Evolutionary conservation across 208 protist genomes (phyloP).

Genomic region (Leishmania lainsoni): DNA sequence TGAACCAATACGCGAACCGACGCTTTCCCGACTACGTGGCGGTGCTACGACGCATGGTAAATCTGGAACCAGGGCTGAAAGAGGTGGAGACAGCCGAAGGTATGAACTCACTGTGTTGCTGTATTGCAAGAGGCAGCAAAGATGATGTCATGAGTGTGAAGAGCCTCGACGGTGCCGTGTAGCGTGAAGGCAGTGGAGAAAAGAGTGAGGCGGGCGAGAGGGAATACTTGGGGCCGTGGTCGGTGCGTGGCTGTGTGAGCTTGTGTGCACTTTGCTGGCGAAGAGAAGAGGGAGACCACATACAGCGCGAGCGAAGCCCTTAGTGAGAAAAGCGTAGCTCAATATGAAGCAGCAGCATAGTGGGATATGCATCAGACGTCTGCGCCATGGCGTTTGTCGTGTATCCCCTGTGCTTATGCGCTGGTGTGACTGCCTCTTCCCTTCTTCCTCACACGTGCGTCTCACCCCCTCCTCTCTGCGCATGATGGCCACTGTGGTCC

Average conservation of each 20-base stretch:
- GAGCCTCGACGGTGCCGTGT: constrained; percentile 14
- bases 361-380: background rate
- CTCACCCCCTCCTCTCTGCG: background rate
- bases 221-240: background rate
- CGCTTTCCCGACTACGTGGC: constrained; percentile 52
- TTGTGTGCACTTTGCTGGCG: background rate
- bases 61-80: constrained; percentile 44
- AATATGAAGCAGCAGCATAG: background rate
- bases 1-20: constrained; percentile 65
- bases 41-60: constrained; percentile 35
- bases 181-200: background rate
- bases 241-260: background rate
- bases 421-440: background rate
- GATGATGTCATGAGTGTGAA: background rate
- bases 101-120: constrained; percentile 42
- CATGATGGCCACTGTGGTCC: background rate
- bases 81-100: constrained; percentile 62
- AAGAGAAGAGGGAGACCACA: background rate
- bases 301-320: background rate
- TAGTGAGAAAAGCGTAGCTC: background rate
- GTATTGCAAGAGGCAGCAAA: constrained; percentile 14
- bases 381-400: background rate
- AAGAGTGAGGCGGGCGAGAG: background rate
- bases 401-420: background rate
- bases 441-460: background rate